Base-by-base conservation (phyloP, 192 early-diverging fungal genomes). In the Linnemannia schmuckeri region DNA sequence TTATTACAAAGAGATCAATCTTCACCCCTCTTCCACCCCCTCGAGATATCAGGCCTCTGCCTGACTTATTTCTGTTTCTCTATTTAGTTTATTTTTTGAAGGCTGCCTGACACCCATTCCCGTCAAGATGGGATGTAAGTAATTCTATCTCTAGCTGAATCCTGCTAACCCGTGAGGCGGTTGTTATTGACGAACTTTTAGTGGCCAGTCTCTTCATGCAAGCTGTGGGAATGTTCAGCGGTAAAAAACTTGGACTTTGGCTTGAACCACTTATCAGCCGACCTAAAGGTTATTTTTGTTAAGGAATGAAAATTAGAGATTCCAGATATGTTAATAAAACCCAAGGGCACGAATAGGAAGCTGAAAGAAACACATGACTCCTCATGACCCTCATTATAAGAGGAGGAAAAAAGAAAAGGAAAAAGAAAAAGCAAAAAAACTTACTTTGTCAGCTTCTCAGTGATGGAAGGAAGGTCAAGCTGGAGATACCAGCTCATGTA, bases 401-500 rank as follows among this genome's bases (percentile, higher is more conserved):
- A 30, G 4, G 12, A 0, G 5, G 4, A 52, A 52, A n/a, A n/a
- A 75, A 57, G 13, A 15, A 6, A 75, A 57, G 13, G 5, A 6
- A n/a, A n/a, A 75, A 57, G 41, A 20, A 30, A 15, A 33, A 3
- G 17, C 0, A 52, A 52, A n/a, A n/a, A 75, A 57, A 86, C 88
- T 22, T 82, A 82, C 82, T 88, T 77, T 6, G 49, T 79, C 46
- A 96, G 66, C 18, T 73, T 75, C 6, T 74, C 40, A 6, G 95
- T 94, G 41, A 92, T 82, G 33, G 72, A 72, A 7, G 83, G 42
- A 15, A 94, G 84, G 72, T 93, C 88, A 4, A 96, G 83, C 44
- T 82, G 82, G 42, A 96, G 85, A 72, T 91, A 94, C 6, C 88
- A 74, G 0, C 69, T 76, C 70, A 96, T 90, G 63, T 93, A 91